Evolutionary conservation across 371 early-diverging fungal species (phyloP), one percentile per base, ranked within the genome.

Genomic region (Mortierella sp.): DNA sequence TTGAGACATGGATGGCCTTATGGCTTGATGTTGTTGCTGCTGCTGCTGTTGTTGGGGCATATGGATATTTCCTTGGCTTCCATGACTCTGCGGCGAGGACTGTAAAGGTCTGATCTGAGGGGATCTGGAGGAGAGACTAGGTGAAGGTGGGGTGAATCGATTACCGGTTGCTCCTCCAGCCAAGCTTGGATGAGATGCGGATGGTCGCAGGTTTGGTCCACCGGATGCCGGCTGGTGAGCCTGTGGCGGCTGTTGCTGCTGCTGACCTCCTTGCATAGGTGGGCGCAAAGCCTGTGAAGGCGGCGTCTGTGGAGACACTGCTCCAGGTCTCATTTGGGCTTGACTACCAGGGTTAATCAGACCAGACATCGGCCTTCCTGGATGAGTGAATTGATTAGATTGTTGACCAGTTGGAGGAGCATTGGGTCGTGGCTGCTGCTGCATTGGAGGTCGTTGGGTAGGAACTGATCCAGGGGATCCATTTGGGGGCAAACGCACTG

Each of bases 41-140:
- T 70, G 64, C 40, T 51, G 72, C 2, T 53, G 54, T 35, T 65
- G 71, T 9, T 57, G 65, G 13, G 17, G 72, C 17, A 10, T 22
- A 13, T 40, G 28, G 29, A 42, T 26, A 15, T 22, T 23, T 53
- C 43, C 72, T 47, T 63, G 64, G 19, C 45, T 53, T 53, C 55
- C 66, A 19, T 57, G 68, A 29, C 17, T 35, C 49, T 58, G 69
- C 17, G 56, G 72, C 13, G 67, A 56, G 12, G 65, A 60, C 43
- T 77, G 77, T 56, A 72, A 29, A 23, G 77, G 77, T 23, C 68
- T 53, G 56, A 77, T 70, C 68, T 77, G 77, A 9, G 77, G 77
- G 1, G 76, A 76, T 29, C 76, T 43, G 13, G 72, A 47, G 7
- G 40, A 5, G 7, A 70, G 37, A 34, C 42, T 66, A 26, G 77